Conservation (phyloP, 176 grass and related monocot species). For the Rhynchospora breviuscula region DNA sequence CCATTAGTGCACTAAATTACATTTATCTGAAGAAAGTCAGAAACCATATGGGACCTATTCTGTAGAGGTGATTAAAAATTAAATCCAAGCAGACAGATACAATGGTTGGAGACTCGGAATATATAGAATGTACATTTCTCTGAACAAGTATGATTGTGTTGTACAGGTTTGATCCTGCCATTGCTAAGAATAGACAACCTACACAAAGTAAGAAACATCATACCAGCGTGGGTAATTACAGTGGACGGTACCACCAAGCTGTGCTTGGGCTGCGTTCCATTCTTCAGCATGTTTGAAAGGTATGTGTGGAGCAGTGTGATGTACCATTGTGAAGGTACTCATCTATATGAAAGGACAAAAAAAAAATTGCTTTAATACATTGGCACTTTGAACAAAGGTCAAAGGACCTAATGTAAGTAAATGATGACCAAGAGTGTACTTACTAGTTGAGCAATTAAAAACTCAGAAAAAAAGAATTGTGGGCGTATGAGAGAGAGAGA, state of each 20-base stretch:
- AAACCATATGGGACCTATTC: not conserved
- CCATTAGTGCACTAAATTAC: not conserved
- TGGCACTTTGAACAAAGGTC: not conserved
- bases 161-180: not conserved
- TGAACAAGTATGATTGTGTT: not conserved
- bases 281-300: slow-evolving; percentile 95
- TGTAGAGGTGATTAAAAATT: not conserved
- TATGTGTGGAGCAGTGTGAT: slow-evolving; percentile 99
- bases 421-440: not conserved
- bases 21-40: not conserved
- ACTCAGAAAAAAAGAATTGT: not conserved
- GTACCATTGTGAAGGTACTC: slow-evolving; percentile 98
- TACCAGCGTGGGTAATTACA: slow-evolving; percentile 92
- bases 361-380: not conserved
- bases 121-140: not conserved
- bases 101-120: not conserved
- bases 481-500: too few species aligned
- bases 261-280: slow-evolving; percentile 90
- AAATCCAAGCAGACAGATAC: not conserved
- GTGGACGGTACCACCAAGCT: slow-evolving; percentile 89
- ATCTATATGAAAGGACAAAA: slow-evolving; percentile 48
- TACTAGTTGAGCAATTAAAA: not conserved
- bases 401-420: not conserved
- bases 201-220: not conserved
- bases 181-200: not conserved